phyloP scores from a whole-genome alignment of 768 basidiomycete genomes.

The Rhizopogon vinicolor region DNA sequence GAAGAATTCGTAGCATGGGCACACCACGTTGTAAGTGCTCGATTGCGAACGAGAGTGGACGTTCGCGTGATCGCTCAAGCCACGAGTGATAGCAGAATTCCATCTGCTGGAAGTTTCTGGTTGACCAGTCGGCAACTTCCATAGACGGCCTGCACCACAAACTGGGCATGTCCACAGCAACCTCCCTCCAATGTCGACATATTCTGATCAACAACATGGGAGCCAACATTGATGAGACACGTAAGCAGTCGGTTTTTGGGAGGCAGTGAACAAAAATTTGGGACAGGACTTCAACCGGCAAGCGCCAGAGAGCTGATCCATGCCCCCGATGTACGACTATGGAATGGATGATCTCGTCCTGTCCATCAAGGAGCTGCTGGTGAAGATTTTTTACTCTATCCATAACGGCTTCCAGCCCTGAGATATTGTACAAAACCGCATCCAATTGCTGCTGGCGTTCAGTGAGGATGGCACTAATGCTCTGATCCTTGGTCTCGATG shows the following conservation, averaged over 20 bases:
- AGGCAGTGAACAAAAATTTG: constrained; percentile 42
- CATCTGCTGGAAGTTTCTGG: constrained; percentile 4
- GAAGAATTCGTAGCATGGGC: not conserved
- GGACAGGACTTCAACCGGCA: constrained; percentile 42
- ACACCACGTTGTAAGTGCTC: constrained; percentile 6
- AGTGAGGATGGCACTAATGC: not conserved
- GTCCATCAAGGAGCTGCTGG: constrained; percentile 11
- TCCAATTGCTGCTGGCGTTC: not conserved
- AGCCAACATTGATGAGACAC: constrained; percentile 20
- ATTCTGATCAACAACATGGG: constrained; percentile 37
- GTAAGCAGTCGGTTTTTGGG: constrained; percentile 15
- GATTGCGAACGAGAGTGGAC: constrained; percentile 17
- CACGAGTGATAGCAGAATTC: constrained; percentile 7
- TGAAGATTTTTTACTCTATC: constrained; percentile 7
- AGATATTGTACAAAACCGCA: not conserved
- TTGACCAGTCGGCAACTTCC: constrained; percentile 2
- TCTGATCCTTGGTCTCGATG: not conserved
- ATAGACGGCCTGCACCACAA: constrained; percentile 43
- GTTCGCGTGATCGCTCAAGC: constrained; percentile 7
- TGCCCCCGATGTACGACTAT: constrained; percentile 17
- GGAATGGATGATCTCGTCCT: constrained; percentile 9
- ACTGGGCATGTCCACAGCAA: constrained; percentile 34
- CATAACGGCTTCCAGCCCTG: constrained; percentile 6
- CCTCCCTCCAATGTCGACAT: constrained; percentile 36
- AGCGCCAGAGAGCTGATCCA: constrained; percentile 26